Conservation (phyloP, 192 early-diverging fungal genomes). For the Geranomyces variabilis region DNA sequence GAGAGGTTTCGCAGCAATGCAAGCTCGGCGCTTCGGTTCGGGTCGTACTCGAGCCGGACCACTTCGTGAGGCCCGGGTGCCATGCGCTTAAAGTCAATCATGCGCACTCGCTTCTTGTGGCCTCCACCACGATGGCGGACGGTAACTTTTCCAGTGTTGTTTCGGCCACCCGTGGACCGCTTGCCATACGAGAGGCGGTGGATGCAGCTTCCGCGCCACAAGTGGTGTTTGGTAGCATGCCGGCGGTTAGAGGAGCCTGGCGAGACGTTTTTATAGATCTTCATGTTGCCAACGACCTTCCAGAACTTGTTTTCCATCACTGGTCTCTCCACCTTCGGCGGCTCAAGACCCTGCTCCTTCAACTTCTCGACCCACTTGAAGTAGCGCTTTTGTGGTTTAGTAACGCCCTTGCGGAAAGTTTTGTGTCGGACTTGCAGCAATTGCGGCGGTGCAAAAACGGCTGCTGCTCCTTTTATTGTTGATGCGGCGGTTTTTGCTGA, state of each 20-base stretch:
- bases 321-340: constrained; percentile 29
- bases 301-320: constrained; percentile 55
- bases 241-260: constrained; percentile 84
- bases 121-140: constrained; percentile 93
- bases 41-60: constrained; percentile 92
- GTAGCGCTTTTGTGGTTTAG: constrained; percentile 41
- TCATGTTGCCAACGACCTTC: constrained; percentile 77
- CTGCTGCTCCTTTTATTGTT: not conserved
- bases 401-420: constrained; percentile 44
- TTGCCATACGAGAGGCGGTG: constrained; percentile 80
- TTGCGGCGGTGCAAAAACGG: not conserved
- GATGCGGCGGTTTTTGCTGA: no score
- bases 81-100: constrained; percentile 83
- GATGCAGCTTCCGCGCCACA: constrained; percentile 85
- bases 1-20: constrained; percentile 79
- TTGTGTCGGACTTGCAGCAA: constrained; percentile 41
- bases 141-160: constrained; percentile 87
- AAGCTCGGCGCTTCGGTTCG: constrained; percentile 85
- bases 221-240: constrained; percentile 81
- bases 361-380: constrained; percentile 39
- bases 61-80: constrained; percentile 78
- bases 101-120: constrained; percentile 81
- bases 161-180: constrained; percentile 82
- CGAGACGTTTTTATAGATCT: constrained; percentile 87
- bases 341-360: constrained; percentile 32